These are phyloP conservation scores for Tylopilus plumbeoviolaceoides DNA, from an alignment of 768 basidiomycete genomes.

Conservation along the genomic window DNA sequence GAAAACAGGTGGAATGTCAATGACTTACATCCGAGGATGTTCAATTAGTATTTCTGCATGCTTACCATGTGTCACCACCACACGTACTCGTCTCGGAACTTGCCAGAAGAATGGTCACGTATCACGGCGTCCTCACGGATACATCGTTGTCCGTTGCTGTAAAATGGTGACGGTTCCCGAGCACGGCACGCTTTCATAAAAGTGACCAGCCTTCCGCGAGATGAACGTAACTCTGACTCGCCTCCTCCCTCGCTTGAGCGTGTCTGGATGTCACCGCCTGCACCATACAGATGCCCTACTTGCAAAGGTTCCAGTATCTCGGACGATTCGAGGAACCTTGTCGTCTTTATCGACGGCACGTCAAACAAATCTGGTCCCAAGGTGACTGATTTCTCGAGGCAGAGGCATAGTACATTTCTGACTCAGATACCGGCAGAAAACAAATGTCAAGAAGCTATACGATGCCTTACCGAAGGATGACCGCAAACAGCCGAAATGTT, in stretches of 20 bases:
- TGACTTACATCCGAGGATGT: too few relatives aligned
- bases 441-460: constrained; percentile 33
- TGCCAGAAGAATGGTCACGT: neutral
- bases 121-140: neutral
- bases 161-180: neutral
- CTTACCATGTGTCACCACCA: too few relatives aligned
- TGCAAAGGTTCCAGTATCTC: neutral
- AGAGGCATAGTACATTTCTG: neutral
- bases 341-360: constrained; percentile 12
- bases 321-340: constrained; percentile 29
- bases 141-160: neutral
- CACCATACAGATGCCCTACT: neutral
- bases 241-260: neutral
- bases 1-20: too few relatives aligned
- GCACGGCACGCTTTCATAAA: neutral
- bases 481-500: constrained; percentile 22
- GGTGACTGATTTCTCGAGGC: constrained; percentile 32
- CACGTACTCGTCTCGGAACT: too few relatives aligned
- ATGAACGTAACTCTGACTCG: neutral
- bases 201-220: neutral
- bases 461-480: constrained; percentile 13
- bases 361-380: constrained; percentile 18
- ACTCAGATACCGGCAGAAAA: constrained; percentile 17
- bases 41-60: too few relatives aligned
- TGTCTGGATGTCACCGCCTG: neutral